Percentiles rank a stretch among this genome's conserved stretches.
Evolutionary conservation across 495 filamentous ascomycete genomes (phyloP).

Genomic region (Penicillium crystallinum): DNA sequence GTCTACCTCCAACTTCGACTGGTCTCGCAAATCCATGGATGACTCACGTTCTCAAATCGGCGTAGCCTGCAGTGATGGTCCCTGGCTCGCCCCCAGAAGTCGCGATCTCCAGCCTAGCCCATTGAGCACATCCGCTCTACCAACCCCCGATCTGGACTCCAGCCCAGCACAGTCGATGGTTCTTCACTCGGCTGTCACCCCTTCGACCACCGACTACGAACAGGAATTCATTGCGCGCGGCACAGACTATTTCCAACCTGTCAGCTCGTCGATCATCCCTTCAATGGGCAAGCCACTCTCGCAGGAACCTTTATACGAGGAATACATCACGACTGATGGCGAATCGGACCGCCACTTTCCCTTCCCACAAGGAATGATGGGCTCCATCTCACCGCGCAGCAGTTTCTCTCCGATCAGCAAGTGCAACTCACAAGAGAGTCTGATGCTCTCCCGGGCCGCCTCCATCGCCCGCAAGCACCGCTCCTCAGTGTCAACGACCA

Average conservation of each 20-base stretch:
- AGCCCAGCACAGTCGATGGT: conserved; percentile 34
- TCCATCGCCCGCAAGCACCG: conserved; percentile 50
- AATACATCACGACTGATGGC: conserved; percentile 42
- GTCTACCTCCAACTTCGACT: conserved; percentile 85
- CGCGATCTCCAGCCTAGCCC: conserved; percentile 22
- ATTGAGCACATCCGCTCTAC: conserved; percentile 27
- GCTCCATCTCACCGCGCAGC: conserved; percentile 43
- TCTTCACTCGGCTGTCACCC: conserved; percentile 32
- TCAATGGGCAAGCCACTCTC: conserved; percentile 32
- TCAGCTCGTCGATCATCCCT: conserved; percentile 28
- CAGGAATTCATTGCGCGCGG: conserved; percentile 20
- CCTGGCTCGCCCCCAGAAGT: conserved; percentile 11
- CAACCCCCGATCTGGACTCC: conserved; percentile 38
- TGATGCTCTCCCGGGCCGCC: conserved; percentile 44
- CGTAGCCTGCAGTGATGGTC: conserved; percentile 14
- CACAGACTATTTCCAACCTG: conserved; percentile 35
- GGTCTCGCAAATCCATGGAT: conserved; percentile 53
- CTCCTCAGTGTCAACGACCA: conserved; percentile 51
- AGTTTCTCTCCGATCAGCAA: conserved; percentile 55
- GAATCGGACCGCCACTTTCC: conserved; percentile 43
- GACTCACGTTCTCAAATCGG: conserved; percentile 19
- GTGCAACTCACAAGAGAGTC: conserved; percentile 53
- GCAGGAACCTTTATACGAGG: conserved; percentile 46
- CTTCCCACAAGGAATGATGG: conserved; percentile 34
- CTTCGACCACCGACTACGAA: conserved; percentile 31